Conservation (phyloP, 208 protist genomes). For the Trypanosoma congolense region DNA sequence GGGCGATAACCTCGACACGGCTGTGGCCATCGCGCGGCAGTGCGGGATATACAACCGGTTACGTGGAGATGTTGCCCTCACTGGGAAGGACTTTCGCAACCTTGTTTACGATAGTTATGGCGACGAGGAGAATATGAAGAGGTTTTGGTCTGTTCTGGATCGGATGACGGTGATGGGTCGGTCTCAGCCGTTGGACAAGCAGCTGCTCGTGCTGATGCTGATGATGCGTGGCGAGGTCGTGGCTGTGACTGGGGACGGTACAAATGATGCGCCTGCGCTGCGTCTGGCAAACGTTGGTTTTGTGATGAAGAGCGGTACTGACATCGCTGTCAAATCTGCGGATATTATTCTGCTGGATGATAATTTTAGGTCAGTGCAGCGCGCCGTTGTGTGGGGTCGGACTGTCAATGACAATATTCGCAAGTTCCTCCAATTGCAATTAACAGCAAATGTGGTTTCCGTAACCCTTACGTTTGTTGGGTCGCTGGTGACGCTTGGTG, state of each 20-base stretch:
- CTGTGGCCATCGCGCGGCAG: slow-evolving; percentile 88
- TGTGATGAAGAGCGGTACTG: slow-evolving; percentile 96
- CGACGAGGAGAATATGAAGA: slow-evolving; percentile 62
- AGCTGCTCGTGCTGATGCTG: slow-evolving; percentile 83
- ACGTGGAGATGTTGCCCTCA: slow-evolving; percentile 74
- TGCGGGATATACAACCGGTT: slow-evolving; percentile 86
- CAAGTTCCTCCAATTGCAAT: slow-evolving; percentile 98
- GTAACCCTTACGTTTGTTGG: slow-evolving; percentile 93
- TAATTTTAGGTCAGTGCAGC: slow-evolving; percentile 97
- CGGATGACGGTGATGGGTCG: slow-evolving; percentile 85
- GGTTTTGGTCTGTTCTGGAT: slow-evolving; percentile 69
- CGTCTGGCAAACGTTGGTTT: slow-evolving; percentile 96
- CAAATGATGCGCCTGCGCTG: slow-evolving; percentile 97
- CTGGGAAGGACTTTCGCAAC: slow-evolving; percentile 87
- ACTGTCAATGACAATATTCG: slow-evolving; percentile 89
- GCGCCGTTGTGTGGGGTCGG: slow-evolving; percentile 89
- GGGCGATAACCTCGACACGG: slow-evolving; percentile 92
- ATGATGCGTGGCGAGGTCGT: slow-evolving; percentile 71
- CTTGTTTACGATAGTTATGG: slow-evolving; percentile 72
- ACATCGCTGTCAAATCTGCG: slow-evolving; percentile 92
- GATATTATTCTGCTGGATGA: slow-evolving; percentile 96
- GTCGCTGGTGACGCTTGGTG: slow-evolving; percentile 47
- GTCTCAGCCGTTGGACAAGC: slow-evolving; percentile 86
- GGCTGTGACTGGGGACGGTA: slow-evolving; percentile 94
- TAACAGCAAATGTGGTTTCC: slow-evolving; percentile 97